Evolutionary conservation across 2,329 filamentous ascomycete genomes (phyloP).

Genomic region (Penicillium sp.): DNA sequence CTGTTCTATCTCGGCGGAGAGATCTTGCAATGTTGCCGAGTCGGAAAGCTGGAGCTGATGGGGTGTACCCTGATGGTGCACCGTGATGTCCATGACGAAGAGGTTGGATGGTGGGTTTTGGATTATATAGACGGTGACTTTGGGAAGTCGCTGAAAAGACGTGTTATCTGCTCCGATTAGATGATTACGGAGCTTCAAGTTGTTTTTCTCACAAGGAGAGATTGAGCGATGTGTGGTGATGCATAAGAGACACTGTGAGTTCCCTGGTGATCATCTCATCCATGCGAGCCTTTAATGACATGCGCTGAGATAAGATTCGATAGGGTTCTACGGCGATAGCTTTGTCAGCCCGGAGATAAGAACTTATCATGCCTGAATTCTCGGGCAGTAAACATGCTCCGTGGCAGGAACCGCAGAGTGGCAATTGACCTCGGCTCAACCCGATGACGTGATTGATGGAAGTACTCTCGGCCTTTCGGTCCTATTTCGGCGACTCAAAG

Average conservation of each 20-base stretch:
- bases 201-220: too few species aligned
- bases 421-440: too few species aligned
- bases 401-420: background rate
- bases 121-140: too few species aligned
- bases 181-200: too few species aligned
- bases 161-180: too few species aligned
- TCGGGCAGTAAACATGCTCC: background rate
- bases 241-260: background rate
- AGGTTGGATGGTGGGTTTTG: too few species aligned
- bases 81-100: conserved; percentile 37
- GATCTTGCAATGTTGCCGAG: conserved; percentile 47
- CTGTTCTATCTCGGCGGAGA: conserved; percentile 30
- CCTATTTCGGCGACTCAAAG: too few species aligned
- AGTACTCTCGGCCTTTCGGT: too few species aligned
- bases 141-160: too few species aligned
- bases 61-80: conserved; percentile 51
- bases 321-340: conserved; percentile 24
- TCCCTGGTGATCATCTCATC: conserved; percentile 3
- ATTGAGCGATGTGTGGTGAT: background rate
- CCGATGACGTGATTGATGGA: too few species aligned
- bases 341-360: conserved; percentile 32
- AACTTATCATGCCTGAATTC: background rate
- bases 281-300: conserved; percentile 7
- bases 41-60: conserved; percentile 45
- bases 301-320: conserved; percentile 22